Base-by-base conservation (phyloP, 1,139 yeast species). In the Zhuliangozyma parablackwelliae region DNA sequence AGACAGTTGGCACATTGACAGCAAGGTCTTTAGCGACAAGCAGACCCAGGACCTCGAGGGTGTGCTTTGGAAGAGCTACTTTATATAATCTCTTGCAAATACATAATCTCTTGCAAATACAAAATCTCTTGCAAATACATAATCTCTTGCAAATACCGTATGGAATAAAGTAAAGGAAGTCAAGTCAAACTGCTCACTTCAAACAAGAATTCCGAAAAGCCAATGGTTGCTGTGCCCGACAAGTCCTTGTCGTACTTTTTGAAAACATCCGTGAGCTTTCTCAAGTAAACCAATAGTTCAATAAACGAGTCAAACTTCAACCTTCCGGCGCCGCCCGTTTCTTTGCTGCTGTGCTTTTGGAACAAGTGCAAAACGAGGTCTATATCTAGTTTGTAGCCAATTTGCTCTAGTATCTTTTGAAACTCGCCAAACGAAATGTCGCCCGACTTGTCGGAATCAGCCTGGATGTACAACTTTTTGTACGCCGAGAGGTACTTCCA, bases 1-100 rank as follows among this genome's bases (percentile, higher is more conserved):
- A 41, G 98, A 94, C 54, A 88, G 97, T 0, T 94, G 99, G 99
- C 95, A 86, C 49, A 75, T 88, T 45, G 98, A 94, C 57, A 76
- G 86, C 42, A 72, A 72, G 49, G 80, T 78, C 7, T 94, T 94
- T 57, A 78, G 81, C 6, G 78, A 75, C 36, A 87, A 82, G 10
- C 95, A 92, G 59, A 69, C 89, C 35, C 95, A 89, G 52, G 96
- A 89, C 57, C 67, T 94, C 38, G 97, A 92, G 57, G 98, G 98
- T 31, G 97, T 92, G 3, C 65, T 90, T 30, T 84, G 96, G 85
- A 85, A 87, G 58, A 87, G 95, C 57, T 94, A 94, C 55, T 90
- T 89, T 61, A 88, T 90, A 28, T 88, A 60, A 33, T 16, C 16
- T 16, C 16, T 16, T 23, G 12, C 11, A 7, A 12, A 31, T 11